Base-by-base conservation (phyloP, 495 filamentous ascomycete species). In the Acidomyces sp. region DNA sequence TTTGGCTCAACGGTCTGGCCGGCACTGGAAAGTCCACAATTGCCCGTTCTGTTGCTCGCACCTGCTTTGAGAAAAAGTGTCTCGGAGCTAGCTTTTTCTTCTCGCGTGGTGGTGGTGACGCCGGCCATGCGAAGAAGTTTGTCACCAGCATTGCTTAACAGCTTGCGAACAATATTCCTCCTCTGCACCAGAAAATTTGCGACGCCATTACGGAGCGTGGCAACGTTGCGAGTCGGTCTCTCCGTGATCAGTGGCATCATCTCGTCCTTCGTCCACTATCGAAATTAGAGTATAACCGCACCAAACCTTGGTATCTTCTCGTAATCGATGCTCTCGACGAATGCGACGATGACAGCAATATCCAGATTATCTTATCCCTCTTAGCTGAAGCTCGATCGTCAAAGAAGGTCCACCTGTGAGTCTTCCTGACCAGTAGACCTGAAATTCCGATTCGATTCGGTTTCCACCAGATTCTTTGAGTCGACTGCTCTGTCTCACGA, bases 401-500 rank as follows among this genome's bases (percentile, higher is more conserved):
- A n/a, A 37, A 41, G 5, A 16, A 30, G 15, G 24, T 55, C 19
- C 41, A 23, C 21, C 36, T 61, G 1, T 52, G 54, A 7, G 27
- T 62, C n/a, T 53, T 64, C 39, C 18, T 64, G 12, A 58, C 61
- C 16, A 64, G 61, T 46, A 41, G 24, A 56, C 65, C 6, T 55
- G 64, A 32, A 33, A 57, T 9, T 55, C 64, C 21, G 34, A 48
- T 13, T 16, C 48, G 41, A 13, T 35, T 11, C 44, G 55, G n/a
- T 45, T 65, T 31, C 48, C 57, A 38, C 46, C 53, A 18, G 63
- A 69, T 38, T 55, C 65, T 38, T 28, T 26, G 43, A 39, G 31
- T 40, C 23, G 15, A 27, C 7, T 37, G 33, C 35, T 30, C 42
- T 7, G 21, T 48, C 12, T 23, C 39, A 4, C 15, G 31, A 0